phyloP scores from a whole-genome alignment of 441 rosid genomes.

The Bocquillonia castaneifolia region DNA sequence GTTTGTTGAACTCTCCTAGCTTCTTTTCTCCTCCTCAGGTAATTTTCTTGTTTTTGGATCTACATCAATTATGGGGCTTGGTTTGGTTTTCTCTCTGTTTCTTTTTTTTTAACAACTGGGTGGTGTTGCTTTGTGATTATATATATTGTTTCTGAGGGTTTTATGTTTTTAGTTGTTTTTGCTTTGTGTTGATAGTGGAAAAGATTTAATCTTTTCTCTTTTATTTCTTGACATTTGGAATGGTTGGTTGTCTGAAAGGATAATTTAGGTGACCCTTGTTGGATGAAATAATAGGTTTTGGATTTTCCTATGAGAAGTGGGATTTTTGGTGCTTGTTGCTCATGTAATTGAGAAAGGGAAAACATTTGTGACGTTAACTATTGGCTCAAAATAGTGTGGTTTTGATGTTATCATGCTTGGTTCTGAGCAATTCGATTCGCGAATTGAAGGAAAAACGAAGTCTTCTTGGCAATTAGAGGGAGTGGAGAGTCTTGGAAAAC shows the following conservation, averaged over 20 bases:
- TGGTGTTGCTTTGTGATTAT: not conserved
- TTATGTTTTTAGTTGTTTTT: not conserved
- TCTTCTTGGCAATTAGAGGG: not conserved
- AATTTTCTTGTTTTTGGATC: conserved; percentile 6
- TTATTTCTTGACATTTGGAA: not conserved
- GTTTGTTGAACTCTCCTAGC: conserved; percentile 72
- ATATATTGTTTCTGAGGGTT: not conserved
- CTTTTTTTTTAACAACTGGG: not conserved
- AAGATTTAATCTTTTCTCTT: not conserved
- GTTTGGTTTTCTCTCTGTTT: not conserved
- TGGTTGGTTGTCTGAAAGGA: not conserved
- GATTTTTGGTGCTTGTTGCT: not conserved
- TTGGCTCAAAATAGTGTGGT: not conserved
- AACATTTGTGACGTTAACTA: not conserved
- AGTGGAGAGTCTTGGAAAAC: not conserved
- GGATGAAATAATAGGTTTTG: not conserved
- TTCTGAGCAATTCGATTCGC: not conserved
- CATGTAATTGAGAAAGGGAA: not conserved
- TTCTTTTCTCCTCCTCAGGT: conserved; percentile 73
- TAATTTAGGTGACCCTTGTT: not conserved
- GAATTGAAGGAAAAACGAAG: not conserved
- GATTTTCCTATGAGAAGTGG: not conserved
- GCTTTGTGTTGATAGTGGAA: not conserved
- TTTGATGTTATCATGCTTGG: not conserved
- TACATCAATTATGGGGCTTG: not conserved